Evolutionary conservation across 805 yeast species (phyloP).

Genomic region (Candida methanosorbosa): DNA sequence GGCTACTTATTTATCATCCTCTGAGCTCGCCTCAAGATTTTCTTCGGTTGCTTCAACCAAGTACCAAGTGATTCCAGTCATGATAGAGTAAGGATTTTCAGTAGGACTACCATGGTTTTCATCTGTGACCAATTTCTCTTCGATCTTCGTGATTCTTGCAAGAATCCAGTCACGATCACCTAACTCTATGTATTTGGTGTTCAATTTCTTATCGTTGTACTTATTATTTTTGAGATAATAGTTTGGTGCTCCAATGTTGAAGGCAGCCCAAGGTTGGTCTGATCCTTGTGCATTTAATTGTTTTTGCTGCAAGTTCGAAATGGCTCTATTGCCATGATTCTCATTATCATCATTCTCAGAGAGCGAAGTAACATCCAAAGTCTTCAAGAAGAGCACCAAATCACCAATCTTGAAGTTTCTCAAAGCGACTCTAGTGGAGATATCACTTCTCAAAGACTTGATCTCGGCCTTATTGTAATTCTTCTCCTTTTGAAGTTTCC

Average conservation of each 20-base stretch:
- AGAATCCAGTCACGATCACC: slow-evolving; percentile 73
- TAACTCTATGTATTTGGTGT: slow-evolving; percentile 11
- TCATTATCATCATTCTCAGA: too few relatives aligned
- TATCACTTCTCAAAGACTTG: slow-evolving; percentile 24
- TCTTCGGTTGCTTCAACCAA: slow-evolving; percentile 47
- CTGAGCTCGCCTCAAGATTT: too few relatives aligned
- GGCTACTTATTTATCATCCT: too few relatives aligned
- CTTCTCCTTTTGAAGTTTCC: slow-evolving; percentile 71
- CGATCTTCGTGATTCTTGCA: slow-evolving; percentile 55
- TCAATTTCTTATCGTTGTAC: slow-evolving; percentile 1
- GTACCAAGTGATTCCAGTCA: slow-evolving; percentile 58
- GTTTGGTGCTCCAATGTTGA: slow-evolving; percentile 82
- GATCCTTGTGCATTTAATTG: neutral
- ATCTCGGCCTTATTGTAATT: slow-evolving; percentile 40
- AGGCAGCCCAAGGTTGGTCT: slow-evolving; percentile 83
- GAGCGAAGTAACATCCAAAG: slow-evolving; percentile 29
- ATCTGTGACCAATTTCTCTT: slow-evolving; percentile 42
- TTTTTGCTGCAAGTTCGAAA: neutral
- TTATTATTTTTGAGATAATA: slow-evolving; percentile 51
- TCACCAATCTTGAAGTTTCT: slow-evolving; percentile 64
- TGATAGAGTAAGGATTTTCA: slow-evolving; percentile 59
- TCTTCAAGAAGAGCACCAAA: slow-evolving; percentile 78
- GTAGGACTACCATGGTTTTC: slow-evolving; percentile 24
- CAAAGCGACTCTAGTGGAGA: slow-evolving; percentile 52
- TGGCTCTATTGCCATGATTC: neutral